These are phyloP conservation scores for Panaeolus papilionaceus DNA, from an alignment of 768 basidiomycete genomes.

Conservation along the genomic window DNA sequence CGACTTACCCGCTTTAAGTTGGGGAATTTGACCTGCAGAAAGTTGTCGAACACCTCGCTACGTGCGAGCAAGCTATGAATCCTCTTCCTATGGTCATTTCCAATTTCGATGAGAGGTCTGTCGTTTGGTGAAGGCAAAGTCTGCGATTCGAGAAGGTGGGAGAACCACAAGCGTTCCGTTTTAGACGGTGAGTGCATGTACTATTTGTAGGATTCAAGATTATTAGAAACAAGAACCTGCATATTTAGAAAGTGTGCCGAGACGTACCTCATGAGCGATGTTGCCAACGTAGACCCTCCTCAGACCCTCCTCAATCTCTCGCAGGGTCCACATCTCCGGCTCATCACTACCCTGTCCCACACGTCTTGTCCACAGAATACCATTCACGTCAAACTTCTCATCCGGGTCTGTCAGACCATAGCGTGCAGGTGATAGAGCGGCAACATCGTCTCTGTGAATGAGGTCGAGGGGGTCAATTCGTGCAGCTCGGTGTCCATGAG, in stretches of 20 bases:
- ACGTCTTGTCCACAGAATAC: slow-evolving; percentile 78
- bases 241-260: slow-evolving; percentile 2
- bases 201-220: slow-evolving; percentile 28
- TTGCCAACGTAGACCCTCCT: slow-evolving; percentile 79
- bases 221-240: background rate
- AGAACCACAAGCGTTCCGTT: slow-evolving; percentile 89
- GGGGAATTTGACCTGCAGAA: slow-evolving; percentile 87
- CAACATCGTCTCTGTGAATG: slow-evolving; percentile 81
- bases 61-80: slow-evolving; percentile 73
- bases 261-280: slow-evolving; percentile 81
- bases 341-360: slow-evolving; percentile 38
- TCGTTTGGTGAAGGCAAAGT: slow-evolving; percentile 42
- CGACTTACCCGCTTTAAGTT: slow-evolving; percentile 73
- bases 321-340: slow-evolving; percentile 65
- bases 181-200: slow-evolving; percentile 90
- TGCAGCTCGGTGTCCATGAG: slow-evolving; percentile 85
- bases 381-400: slow-evolving; percentile 72
- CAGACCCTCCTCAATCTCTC: slow-evolving; percentile 73
- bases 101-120: slow-evolving; percentile 34
- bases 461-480: slow-evolving; percentile 88
- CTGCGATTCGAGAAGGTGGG: slow-evolving; percentile 79
- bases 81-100: slow-evolving; percentile 52
- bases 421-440: slow-evolving; percentile 75
- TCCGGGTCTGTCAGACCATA: slow-evolving; percentile 71
- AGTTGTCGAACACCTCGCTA: slow-evolving; percentile 86